Conservation (phyloP, 129 eudicot species). For the Artemisia annua region DNA sequence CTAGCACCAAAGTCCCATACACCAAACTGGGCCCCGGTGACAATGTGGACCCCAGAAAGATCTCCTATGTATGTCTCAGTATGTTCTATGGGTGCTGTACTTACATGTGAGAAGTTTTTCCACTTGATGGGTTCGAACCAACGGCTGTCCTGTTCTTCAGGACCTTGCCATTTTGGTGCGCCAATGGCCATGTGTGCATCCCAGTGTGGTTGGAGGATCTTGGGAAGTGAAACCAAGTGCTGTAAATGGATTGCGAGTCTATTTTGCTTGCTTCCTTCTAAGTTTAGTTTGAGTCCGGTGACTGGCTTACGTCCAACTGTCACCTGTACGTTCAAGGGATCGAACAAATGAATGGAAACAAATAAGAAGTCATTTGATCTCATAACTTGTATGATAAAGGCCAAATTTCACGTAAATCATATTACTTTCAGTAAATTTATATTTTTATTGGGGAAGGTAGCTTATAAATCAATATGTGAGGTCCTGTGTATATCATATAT, state of each 20-base stretch:
- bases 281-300: slow-evolving; percentile 72
- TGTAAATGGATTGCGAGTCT: slow-evolving; percentile 75
- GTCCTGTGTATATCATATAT: too few relatives aligned
- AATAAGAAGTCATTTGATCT: not conserved
- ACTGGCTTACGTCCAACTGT: slow-evolving; percentile 91
- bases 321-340: slow-evolving; percentile 45
- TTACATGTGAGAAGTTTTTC: slow-evolving; percentile 89
- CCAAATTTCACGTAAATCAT: too few relatives aligned
- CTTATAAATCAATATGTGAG: too few relatives aligned
- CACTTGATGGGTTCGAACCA: slow-evolving; percentile 95
- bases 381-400: slow-evolving; percentile 2
- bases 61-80: slow-evolving; percentile 85
- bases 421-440: too few relatives aligned
- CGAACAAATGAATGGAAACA: not conserved
- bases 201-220: slow-evolving; percentile 93
- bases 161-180: slow-evolving; percentile 94
- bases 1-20: slow-evolving; percentile 90
- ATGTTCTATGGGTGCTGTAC: slow-evolving; percentile 87
- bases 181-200: slow-evolving; percentile 90
- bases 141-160: slow-evolving; percentile 96
- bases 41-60: slow-evolving; percentile 88
- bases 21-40: slow-evolving; percentile 93
- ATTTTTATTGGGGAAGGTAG: too few relatives aligned
- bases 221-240: slow-evolving; percentile 85
- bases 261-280: slow-evolving; percentile 84